These are phyloP conservation scores for Metarhizium guizhouense DNA, from an alignment of 2,329 filamentous ascomycete genomes.

Conservation along the genomic window DNA sequence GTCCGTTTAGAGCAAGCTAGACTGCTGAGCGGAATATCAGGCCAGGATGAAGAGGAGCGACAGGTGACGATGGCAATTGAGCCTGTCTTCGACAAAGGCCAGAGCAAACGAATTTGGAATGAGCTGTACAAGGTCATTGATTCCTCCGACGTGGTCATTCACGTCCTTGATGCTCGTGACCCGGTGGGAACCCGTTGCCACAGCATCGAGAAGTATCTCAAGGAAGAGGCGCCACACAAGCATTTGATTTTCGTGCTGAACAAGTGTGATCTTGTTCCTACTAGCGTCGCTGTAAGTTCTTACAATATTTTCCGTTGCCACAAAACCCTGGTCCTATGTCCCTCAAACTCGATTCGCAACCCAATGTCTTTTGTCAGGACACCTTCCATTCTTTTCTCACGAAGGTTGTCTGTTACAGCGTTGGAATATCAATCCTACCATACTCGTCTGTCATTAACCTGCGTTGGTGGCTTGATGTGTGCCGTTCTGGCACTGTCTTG, in stretches of 20 bases:
- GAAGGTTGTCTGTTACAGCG: constrained; percentile 96
- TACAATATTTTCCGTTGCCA: background rate
- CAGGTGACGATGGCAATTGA: constrained; percentile 57
- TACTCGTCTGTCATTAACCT: constrained; percentile 26
- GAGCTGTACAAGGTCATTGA: constrained; percentile 94
- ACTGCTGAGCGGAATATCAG: constrained; percentile 62
- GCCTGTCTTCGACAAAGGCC: constrained; percentile 88
- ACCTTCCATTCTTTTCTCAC: constrained; percentile 54
- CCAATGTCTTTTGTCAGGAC: constrained; percentile 82
- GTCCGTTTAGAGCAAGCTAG: constrained; percentile 73
- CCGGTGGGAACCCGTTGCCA: constrained; percentile 83
- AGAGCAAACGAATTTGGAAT: constrained; percentile 95
- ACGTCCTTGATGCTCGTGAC: constrained; percentile 83
- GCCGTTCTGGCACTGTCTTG: constrained; percentile 85
- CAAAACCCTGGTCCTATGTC: background rate
- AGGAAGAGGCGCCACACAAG: constrained; percentile 90
- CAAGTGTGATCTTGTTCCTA: constrained; percentile 73
- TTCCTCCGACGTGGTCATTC: constrained; percentile 92
- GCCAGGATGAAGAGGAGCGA: constrained; percentile 42
- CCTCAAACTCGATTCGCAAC: constrained; percentile 14
- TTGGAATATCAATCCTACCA: constrained; percentile 78
- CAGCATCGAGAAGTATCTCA: constrained; percentile 74
- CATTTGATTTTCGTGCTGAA: constrained; percentile 53
- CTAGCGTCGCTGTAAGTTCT: constrained; percentile 83
- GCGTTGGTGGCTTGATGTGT: constrained; percentile 53